Evolutionary conservation across 75 land plant species (phyloP).

Genomic region (Chamaecyparis obtusa): DNA sequence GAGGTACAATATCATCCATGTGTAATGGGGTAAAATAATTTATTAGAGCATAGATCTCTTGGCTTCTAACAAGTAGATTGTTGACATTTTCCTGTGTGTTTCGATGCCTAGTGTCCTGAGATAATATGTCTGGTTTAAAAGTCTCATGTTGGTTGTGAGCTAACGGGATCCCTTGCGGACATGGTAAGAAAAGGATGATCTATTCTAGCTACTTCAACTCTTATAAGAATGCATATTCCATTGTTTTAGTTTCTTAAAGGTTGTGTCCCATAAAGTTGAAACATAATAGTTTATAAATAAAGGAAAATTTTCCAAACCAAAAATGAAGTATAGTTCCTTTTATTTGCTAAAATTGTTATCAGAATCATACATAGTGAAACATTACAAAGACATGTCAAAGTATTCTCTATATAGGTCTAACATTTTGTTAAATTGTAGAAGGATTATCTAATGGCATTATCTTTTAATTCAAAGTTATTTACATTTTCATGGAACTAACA

Average conservation of each 20-base stretch:
- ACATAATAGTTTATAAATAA: neutral
- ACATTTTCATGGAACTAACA: neutral
- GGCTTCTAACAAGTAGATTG: slow-evolving; percentile 57
- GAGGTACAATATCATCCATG: no score
- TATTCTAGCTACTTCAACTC: neutral
- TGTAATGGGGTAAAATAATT: no score
- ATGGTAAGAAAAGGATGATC: slow-evolving; percentile 26
- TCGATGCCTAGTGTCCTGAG: slow-evolving; percentile 32
- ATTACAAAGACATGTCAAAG: no score
- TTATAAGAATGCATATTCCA: neutral
- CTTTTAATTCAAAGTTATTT: neutral
- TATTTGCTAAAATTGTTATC: neutral
- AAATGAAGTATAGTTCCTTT: neutral
- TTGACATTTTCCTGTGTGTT: slow-evolving; percentile 39
- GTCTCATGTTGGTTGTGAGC: slow-evolving; percentile 11
- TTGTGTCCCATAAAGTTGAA: neutral
- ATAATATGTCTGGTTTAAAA: slow-evolving; percentile 36
- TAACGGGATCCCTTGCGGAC: slow-evolving; percentile 28
- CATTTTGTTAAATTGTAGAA: neutral
- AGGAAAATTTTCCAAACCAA: neutral
- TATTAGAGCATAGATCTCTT: no score
- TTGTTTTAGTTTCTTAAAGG: neutral
- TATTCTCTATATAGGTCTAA: no score
- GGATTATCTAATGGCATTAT: neutral
- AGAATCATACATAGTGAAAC: neutral